phyloP scores from a whole-genome alignment of 1,284 basidiomycete species.

The Flammula alnicola region DNA sequence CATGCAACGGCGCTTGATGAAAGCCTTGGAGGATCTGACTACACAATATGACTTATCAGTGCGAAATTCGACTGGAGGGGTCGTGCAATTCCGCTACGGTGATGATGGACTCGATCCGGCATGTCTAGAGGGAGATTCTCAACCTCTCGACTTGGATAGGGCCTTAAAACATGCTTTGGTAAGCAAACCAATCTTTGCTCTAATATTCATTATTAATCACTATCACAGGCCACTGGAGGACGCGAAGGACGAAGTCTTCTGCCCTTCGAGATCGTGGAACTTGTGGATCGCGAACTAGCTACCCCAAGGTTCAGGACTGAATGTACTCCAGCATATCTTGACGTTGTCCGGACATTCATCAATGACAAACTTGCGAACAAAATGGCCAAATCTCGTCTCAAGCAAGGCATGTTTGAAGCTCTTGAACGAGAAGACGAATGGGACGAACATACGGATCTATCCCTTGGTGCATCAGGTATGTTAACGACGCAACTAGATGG shows the following conservation, averaged over 20 bases:
- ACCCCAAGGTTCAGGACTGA: conserved; percentile 67
- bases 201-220: not conserved
- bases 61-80: conserved; percentile 91
- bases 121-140: conserved; percentile 92
- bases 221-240: conserved; percentile 62
- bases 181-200: conserved; percentile 31
- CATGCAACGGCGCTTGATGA: conserved; percentile 99
- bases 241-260: conserved; percentile 69
- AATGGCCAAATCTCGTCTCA: conserved; percentile 73
- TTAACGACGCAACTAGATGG: conserved; percentile 7
- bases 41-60: conserved; percentile 98
- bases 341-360: conserved; percentile 80
- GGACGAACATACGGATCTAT: conserved; percentile 80
- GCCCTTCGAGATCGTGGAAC: conserved; percentile 87
- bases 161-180: conserved; percentile 91
- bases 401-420: conserved; percentile 87
- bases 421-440: conserved; percentile 77
- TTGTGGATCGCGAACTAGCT: conserved; percentile 70
- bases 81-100: conserved; percentile 98
- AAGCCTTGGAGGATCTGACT: conserved; percentile 96
- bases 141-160: conserved; percentile 88
- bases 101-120: conserved; percentile 98
- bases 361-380: conserved; percentile 68
- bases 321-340: conserved; percentile 80
- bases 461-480: conserved; percentile 75